Conservation (phyloP, 2,329 filamentous ascomycete genomes). For the Tolypocladium tropicale region DNA sequence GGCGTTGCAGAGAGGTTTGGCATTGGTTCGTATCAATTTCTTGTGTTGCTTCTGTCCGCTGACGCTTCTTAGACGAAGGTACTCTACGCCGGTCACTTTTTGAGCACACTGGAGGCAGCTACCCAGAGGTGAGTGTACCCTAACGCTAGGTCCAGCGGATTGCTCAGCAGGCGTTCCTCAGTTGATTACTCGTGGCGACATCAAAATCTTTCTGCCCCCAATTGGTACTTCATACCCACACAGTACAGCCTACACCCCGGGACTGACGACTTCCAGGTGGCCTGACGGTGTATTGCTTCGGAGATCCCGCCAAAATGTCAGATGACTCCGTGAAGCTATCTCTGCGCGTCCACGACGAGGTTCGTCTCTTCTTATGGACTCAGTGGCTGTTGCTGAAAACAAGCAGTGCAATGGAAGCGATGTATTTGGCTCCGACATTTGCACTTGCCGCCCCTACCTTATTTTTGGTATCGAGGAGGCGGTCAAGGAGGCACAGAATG, state of each 20-base stretch:
- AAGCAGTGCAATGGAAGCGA: slow-evolving; percentile 82
- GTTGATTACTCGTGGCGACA: slow-evolving; percentile 85
- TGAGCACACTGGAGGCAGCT: slow-evolving; percentile 91
- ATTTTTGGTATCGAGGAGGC: slow-evolving; percentile 97
- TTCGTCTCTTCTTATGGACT: slow-evolving; percentile 14
- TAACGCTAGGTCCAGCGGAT: background rate
- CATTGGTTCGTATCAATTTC: slow-evolving; percentile 47
- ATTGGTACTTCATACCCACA: slow-evolving; percentile 47
- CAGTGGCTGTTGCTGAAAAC: slow-evolving; percentile 5
- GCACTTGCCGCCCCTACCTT: slow-evolving; percentile 89
- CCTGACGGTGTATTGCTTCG: slow-evolving; percentile 93
- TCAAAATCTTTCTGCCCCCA: slow-evolving; percentile 91
- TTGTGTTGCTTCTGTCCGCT: slow-evolving; percentile 7
- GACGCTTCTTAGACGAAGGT: slow-evolving; percentile 57
- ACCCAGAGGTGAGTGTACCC: slow-evolving; percentile 56
- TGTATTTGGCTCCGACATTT: slow-evolving; percentile 96
- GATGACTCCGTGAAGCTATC: slow-evolving; percentile 74
- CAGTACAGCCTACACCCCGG: background rate
- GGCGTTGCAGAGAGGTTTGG: slow-evolving; percentile 88
- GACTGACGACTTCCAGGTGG: slow-evolving; percentile 43
- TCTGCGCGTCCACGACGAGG: slow-evolving; percentile 66
- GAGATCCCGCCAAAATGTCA: slow-evolving; percentile 87
- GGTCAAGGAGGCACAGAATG: slow-evolving; percentile 91
- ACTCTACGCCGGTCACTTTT: slow-evolving; percentile 79
- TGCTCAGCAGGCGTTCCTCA: slow-evolving; percentile 19